These are phyloP conservation scores for Venturia asperata DNA, from an alignment of 2,329 filamentous ascomycete genomes.

Conservation along the genomic window DNA sequence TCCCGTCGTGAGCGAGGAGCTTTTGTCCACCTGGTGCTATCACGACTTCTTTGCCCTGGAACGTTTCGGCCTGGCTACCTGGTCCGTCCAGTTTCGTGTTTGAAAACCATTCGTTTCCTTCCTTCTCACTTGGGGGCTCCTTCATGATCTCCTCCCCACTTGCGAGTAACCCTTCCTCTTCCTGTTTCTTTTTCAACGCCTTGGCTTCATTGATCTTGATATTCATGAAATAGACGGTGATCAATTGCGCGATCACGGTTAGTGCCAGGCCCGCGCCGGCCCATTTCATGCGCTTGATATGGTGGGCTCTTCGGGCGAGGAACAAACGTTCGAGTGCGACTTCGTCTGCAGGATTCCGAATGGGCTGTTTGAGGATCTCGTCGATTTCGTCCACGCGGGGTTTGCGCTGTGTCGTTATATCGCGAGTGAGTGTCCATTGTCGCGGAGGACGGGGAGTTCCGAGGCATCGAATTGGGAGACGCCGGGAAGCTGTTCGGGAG, in stretches of 20 bases:
- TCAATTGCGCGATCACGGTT: slow-evolving; percentile 7
- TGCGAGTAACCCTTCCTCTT: not conserved
- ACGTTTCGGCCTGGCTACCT: slow-evolving; percentile 29
- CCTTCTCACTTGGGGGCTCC: not conserved
- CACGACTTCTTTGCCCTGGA: slow-evolving; percentile 50
- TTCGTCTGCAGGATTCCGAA: slow-evolving; percentile 16
- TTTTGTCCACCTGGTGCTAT: slow-evolving; percentile 57
- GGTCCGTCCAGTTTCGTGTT: not conserved
- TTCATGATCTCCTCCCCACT: not conserved
- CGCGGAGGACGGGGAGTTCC: not conserved
- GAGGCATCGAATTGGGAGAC: not conserved
- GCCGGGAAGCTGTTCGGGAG: not conserved
- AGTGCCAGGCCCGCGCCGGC: slow-evolving; percentile 9
- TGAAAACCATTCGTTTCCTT: not conserved
- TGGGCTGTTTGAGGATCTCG: not conserved
- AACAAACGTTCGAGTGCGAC: not conserved
- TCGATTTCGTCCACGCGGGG: slow-evolving; percentile 12
- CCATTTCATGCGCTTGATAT: slow-evolving; percentile 16
- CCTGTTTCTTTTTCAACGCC: not conserved
- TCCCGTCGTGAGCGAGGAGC: slow-evolving; percentile 37
- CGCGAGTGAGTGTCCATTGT: slow-evolving; percentile 1
- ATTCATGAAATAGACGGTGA: slow-evolving; percentile 9
- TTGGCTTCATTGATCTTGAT: slow-evolving; percentile 15
- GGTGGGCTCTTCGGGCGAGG: slow-evolving; percentile 2
- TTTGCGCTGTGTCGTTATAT: not conserved